phyloP scores from a whole-genome alignment of 176 grass and related monocot genomes.

The Microstegium vimineum region DNA sequence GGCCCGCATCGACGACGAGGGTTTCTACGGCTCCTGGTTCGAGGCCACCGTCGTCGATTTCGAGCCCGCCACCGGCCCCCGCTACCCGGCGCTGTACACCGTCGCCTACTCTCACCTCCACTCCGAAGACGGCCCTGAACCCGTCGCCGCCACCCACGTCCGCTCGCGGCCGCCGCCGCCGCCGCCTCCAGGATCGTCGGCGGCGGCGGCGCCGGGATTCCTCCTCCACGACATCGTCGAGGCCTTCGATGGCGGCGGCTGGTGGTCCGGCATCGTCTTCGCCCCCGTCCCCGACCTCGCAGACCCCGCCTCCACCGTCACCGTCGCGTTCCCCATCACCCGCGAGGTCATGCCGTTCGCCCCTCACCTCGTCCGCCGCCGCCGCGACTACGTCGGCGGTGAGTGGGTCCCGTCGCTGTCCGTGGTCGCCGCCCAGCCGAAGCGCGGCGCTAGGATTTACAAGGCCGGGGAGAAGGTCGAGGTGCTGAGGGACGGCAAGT shows the following conservation, averaged over 20 bases:
- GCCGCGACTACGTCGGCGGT: constrained; percentile 27
- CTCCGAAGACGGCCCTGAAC: constrained; percentile 17
- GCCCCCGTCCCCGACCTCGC: neutral
- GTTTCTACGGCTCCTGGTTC: constrained; percentile 58
- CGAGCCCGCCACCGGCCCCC: neutral
- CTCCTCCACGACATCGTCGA: constrained; percentile 43
- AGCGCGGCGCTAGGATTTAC: constrained; percentile 16
- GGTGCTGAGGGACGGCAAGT: constrained; percentile 27
- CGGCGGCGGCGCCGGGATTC: neutral
- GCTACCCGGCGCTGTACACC: neutral
- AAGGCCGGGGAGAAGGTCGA: constrained; percentile 40
- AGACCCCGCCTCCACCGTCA: neutral
- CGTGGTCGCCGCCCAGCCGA: neutral
- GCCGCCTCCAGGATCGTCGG: neutral
- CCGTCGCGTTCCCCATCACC: constrained; percentile 46
- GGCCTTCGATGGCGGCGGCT: constrained; percentile 43
- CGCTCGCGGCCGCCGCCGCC: constrained; percentile 6
- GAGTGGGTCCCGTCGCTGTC: constrained; percentile 24
- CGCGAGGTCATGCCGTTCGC: constrained; percentile 37
- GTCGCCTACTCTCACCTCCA: constrained; percentile 35
- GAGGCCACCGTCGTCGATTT: constrained; percentile 36
- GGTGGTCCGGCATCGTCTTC: constrained; percentile 52
- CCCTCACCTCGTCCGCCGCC: constrained; percentile 15
- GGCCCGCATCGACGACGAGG: constrained; percentile 52
- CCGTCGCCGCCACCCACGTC: constrained; percentile 10